Evolutionary conservation across 1,139 yeast genomes (phyloP).

Genomic region (Debaryomyces fabryi): DNA sequence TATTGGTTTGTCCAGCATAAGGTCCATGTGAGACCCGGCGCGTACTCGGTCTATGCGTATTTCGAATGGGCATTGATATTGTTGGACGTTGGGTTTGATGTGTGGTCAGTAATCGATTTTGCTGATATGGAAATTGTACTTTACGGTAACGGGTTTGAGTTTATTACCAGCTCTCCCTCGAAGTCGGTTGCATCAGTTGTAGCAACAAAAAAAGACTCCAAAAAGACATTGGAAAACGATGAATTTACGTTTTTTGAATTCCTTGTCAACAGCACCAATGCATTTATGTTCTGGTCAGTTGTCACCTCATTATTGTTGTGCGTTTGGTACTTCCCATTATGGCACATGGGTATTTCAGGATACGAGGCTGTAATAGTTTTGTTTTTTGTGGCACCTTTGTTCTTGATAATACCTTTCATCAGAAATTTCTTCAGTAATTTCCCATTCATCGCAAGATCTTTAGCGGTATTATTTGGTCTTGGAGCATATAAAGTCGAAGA

Average conservation of each 20-base stretch:
- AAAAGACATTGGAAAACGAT: conserved; percentile 14
- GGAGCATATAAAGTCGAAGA: conserved; percentile 70
- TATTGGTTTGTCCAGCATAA: conserved; percentile 94
- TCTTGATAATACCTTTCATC: conserved; percentile 59
- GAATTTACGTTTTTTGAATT: conserved; percentile 45
- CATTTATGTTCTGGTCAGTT: conserved; percentile 83
- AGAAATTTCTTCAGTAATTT: conserved; percentile 37
- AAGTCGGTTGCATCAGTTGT: neutral
- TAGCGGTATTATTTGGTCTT: conserved; percentile 68
- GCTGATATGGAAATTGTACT: conserved; percentile 50
- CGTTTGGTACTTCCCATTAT: conserved; percentile 95
- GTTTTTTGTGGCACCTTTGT: conserved; percentile 57
- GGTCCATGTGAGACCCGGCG: conserved; percentile 86
- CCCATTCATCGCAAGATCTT: conserved; percentile 53
- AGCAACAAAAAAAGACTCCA: neutral
- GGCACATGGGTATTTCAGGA: conserved; percentile 98
- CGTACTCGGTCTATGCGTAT: conserved; percentile 91
- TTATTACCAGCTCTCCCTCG: conserved; percentile 9
- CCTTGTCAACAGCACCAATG: conserved; percentile 51
- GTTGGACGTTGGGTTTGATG: conserved; percentile 82
- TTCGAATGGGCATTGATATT: conserved; percentile 90
- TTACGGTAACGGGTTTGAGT: conserved; percentile 23
- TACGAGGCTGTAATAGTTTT: conserved; percentile 72
- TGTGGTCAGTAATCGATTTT: conserved; percentile 77
- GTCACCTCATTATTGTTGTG: conserved; percentile 78